Percentiles rank a stretch among this genome's conserved stretches.
Conservation (phyloP, 2,329 filamentous ascomycete species). For the Curvularia sp. region DNA sequence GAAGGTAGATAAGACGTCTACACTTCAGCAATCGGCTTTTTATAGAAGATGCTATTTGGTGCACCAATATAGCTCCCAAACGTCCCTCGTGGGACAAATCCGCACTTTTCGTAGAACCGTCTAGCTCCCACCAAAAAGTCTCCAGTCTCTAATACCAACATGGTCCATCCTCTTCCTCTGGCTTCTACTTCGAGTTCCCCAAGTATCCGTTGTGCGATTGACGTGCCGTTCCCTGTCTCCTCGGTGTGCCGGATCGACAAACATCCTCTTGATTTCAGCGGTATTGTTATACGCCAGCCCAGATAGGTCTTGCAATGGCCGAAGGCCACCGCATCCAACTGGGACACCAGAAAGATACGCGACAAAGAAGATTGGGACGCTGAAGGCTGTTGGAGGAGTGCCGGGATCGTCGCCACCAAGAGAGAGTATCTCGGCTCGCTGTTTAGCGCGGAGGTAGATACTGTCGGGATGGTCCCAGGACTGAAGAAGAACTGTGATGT, state of each 20-base stretch:
- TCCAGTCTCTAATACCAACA: not conserved
- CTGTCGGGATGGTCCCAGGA: not conserved
- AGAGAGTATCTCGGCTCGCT: not conserved
- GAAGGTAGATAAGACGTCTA: not conserved
- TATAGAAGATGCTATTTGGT: not conserved
- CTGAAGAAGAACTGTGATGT: not conserved
- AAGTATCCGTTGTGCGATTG: not conserved
- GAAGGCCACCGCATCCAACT: not conserved
- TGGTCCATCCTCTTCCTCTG: not conserved
- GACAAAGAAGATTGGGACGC: not conserved
- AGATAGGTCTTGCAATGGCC: not conserved
- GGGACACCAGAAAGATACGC: not conserved
- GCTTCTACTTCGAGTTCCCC: not conserved
- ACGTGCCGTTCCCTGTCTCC: not conserved
- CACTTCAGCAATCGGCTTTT: not conserved
- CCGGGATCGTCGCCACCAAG: not conserved
- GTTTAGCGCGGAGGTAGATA: not conserved
- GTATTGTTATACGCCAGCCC: not conserved
- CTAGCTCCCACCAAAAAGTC: not conserved
- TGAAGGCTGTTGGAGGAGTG: not conserved
- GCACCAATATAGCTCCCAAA: not conserved
- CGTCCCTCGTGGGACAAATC: not conserved
- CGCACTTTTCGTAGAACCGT: not conserved
- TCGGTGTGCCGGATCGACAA: not conserved
- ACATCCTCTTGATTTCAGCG: not conserved